phyloP scores from a whole-genome alignment of 78 protist genomes.

The Salpingoeca rosetta region DNA sequence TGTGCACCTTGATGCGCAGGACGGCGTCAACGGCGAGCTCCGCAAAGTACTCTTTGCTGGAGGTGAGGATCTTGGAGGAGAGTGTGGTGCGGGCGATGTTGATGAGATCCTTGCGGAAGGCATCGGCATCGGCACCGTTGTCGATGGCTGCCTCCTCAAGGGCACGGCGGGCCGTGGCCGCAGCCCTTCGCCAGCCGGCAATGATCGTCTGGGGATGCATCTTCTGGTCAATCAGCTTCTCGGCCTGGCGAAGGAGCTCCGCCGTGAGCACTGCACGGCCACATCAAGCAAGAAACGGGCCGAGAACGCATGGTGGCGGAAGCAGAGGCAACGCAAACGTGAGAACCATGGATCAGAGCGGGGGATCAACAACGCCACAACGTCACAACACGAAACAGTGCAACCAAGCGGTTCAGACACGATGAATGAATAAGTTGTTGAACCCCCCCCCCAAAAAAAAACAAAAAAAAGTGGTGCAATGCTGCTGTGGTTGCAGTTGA shows the following conservation, averaged over 20 bases:
- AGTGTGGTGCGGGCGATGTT: slow-evolving; percentile 95
- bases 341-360: neutral
- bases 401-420: too few species aligned
- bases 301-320: slow-evolving; percentile 33
- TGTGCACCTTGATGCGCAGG: slow-evolving; percentile 61
- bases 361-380: too few species aligned
- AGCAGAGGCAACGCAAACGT: neutral
- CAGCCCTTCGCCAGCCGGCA: slow-evolving; percentile 70
- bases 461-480: neutral
- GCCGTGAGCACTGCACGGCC: slow-evolving; percentile 88
- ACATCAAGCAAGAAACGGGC: neutral
- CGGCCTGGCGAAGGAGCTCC: slow-evolving; percentile 95
- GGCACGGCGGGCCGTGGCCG: slow-evolving; percentile 67
- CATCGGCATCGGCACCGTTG: slow-evolving; percentile 33
- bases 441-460: too few species aligned
- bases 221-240: slow-evolving; percentile 71
- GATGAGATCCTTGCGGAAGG: slow-evolving; percentile 74
- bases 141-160: slow-evolving; percentile 55
- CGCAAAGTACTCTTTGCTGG: slow-evolving; percentile 86
- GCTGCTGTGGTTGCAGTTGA: neutral
- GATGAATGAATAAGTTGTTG: too few species aligned
- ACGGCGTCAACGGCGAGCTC: slow-evolving; percentile 92
- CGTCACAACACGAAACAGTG: too few species aligned
- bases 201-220: slow-evolving; percentile 97
- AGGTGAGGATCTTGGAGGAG: slow-evolving; percentile 77